phyloP scores from a whole-genome alignment of 2,329 filamentous ascomycete genomes.

The Chaetomium sp. region DNA sequence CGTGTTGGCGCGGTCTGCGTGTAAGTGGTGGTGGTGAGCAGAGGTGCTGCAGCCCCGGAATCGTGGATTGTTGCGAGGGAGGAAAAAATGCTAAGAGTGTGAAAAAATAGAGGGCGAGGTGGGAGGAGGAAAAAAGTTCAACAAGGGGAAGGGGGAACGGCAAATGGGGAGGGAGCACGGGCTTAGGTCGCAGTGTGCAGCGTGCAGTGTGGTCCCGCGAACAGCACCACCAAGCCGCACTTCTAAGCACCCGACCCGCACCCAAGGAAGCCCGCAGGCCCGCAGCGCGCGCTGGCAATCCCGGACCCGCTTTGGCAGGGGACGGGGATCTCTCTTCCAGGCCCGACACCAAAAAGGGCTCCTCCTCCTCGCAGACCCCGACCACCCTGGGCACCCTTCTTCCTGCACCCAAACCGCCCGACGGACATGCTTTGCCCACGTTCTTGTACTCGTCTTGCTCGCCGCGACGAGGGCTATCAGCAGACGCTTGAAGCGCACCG shows the following conservation, averaged over 20 bases:
- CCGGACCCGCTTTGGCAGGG: slow-evolving; percentile 23
- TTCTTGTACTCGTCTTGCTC: slow-evolving; percentile 64
- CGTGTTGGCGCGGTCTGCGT: background rate
- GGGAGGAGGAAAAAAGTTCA: slow-evolving; percentile 28
- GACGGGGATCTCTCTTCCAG: slow-evolving; percentile 17
- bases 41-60: slow-evolving; percentile 5
- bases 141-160: slow-evolving; percentile 24
- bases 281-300: slow-evolving; percentile 11
- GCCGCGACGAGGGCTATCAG: slow-evolving; percentile 34
- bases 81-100: background rate
- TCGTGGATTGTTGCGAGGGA: slow-evolving; percentile 3
- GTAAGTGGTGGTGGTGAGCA: background rate
- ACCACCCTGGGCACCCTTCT: slow-evolving; percentile 30
- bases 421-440: slow-evolving; percentile 36
- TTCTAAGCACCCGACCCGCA: too few species aligned
- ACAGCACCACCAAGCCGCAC: too few species aligned
- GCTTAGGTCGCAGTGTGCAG: slow-evolving; percentile 13
- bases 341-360: slow-evolving; percentile 23
- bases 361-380: slow-evolving; percentile 26
- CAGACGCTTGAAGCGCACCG: slow-evolving; percentile 29
- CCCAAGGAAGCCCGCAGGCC: background rate
- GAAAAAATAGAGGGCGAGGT: slow-evolving; percentile 13
- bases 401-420: slow-evolving; percentile 27
- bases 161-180: slow-evolving; percentile 25
- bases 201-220: background rate